Evolutionary conservation across 345 rosid species (phyloP).

Genomic region (Psidium guajava): DNA sequence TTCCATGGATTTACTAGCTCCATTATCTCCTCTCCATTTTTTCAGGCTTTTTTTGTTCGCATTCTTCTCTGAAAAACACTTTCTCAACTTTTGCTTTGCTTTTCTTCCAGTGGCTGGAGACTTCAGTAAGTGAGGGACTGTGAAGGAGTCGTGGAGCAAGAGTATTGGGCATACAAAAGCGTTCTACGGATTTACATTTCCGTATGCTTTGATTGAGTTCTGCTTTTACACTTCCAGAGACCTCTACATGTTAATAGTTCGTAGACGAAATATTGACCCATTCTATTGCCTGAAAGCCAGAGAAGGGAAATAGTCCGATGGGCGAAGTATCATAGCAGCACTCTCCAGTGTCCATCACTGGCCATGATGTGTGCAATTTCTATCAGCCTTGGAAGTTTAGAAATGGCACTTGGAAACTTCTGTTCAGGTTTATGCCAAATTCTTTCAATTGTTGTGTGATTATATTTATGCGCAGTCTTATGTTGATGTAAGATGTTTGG

Average conservation of each 20-base stretch:
- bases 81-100: background rate
- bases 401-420: background rate
- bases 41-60: background rate
- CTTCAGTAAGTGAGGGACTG: conserved; percentile 12
- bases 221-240: background rate
- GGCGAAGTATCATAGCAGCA: background rate
- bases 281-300: background rate
- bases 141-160: background rate
- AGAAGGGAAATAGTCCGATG: background rate
- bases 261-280: background rate
- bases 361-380: background rate
- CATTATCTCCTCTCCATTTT: background rate
- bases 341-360: background rate
- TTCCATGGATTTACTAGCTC: background rate
- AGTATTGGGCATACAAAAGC: background rate
- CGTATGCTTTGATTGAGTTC: background rate
- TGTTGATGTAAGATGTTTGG: background rate
- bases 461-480: background rate
- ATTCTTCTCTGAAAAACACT: background rate
- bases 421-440: background rate
- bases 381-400: background rate
- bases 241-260: background rate
- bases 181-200: background rate
- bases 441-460: background rate
- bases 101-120: conserved; percentile 23